Evolutionary conservation across 2,329 filamentous ascomycete species (phyloP).

Genomic region (Clonostachys solani): DNA sequence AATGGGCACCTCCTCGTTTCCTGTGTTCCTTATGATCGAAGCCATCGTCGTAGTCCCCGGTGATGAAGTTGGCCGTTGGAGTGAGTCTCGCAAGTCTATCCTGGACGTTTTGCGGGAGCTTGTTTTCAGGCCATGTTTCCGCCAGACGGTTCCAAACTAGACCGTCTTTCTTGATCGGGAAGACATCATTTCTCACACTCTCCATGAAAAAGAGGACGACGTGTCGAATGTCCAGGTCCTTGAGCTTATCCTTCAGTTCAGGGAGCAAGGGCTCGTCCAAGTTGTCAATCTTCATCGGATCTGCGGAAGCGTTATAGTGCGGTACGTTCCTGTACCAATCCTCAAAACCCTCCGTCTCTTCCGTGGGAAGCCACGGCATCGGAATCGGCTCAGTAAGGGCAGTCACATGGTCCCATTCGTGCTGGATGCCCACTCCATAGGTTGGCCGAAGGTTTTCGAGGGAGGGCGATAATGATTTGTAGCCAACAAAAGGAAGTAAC

Average conservation of each 20-base stretch:
- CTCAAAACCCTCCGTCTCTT: neutral
- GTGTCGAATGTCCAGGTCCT: conserved; percentile 23
- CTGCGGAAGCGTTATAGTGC: conserved; percentile 17
- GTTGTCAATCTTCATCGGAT: conserved; percentile 25
- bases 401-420: neutral
- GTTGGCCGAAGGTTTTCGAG: neutral
- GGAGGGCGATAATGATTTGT: neutral
- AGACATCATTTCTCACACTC: conserved; percentile 22
- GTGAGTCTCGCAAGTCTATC: conserved; percentile 13
- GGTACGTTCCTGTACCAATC: neutral
- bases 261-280: conserved; percentile 15
- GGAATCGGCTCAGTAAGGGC: neutral
- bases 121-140: conserved; percentile 10
- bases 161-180: conserved; percentile 21
- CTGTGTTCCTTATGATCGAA: neutral
- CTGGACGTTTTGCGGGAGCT: conserved; percentile 14
- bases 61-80: conserved; percentile 12
- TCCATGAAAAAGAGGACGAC: conserved; percentile 26
- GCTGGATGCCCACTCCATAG: neutral
- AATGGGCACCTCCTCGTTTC: conserved; percentile 22
- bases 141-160: conserved; percentile 18
- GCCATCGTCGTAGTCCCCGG: conserved; percentile 9
- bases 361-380: neutral
- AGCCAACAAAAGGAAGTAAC: neutral
- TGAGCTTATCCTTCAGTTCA: conserved; percentile 6